These are phyloP conservation scores for Dioscorea alata DNA, from an alignment of 106 monocot species.

Conservation along the genomic window DNA sequence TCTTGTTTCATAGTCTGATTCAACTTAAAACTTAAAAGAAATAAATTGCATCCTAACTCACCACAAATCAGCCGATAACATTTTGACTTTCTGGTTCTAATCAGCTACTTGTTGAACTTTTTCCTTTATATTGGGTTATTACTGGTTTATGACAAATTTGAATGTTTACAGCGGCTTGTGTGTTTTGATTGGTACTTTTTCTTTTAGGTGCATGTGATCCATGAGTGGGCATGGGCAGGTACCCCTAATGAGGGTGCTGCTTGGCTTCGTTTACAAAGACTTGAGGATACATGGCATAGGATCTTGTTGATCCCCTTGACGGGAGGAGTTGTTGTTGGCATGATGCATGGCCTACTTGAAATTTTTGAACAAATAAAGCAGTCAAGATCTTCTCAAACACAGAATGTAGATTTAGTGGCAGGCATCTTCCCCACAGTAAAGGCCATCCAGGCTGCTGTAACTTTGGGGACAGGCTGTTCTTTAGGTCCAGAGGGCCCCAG, in stretches of 20 bases:
- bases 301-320: conserved; percentile 93
- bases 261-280: conserved; percentile 90
- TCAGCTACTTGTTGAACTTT: too few relatives aligned
- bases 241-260: conserved; percentile 99
- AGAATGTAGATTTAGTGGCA: conserved; percentile 59
- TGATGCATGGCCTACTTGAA: conserved; percentile 99
- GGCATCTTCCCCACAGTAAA: conserved; percentile 93
- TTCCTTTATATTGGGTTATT: too few relatives aligned
- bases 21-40: too few relatives aligned
- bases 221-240: conserved; percentile 99
- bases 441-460: conserved; percentile 95
- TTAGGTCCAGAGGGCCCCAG: conserved; percentile 98
- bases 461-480: conserved; percentile 97
- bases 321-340: conserved; percentile 98
- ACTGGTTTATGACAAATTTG: too few relatives aligned
- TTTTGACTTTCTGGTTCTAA: too few relatives aligned
- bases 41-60: too few relatives aligned
- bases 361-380: conserved; percentile 95
- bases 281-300: conserved; percentile 96
- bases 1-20: too few relatives aligned
- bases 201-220: conserved; percentile 88
- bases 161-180: too few relatives aligned
- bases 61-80: too few relatives aligned
- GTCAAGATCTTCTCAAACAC: conserved; percentile 59
- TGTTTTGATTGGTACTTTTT: too few relatives aligned